Evolutionary conservation across 495 filamentous ascomycete species (phyloP).

Genomic region (Aspergillus avenaceus): DNA sequence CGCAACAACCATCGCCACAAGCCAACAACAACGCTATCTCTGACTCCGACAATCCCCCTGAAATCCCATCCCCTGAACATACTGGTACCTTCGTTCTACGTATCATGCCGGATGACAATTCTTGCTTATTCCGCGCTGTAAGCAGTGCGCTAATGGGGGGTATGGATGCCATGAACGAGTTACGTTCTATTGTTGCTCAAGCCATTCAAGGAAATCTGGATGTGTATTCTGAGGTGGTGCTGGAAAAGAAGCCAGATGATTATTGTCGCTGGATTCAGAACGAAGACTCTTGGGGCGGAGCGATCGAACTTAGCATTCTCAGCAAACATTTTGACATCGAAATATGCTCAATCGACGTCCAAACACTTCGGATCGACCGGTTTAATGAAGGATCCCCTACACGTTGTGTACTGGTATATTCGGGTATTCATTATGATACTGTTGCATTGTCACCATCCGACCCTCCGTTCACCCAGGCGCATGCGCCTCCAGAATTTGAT

Average conservation of each 20-base stretch:
- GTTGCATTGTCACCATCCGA: slow-evolving; percentile 69
- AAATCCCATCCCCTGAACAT: slow-evolving; percentile 59
- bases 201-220: slow-evolving; percentile 70
- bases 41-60: slow-evolving; percentile 59
- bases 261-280: slow-evolving; percentile 86
- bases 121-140: slow-evolving; percentile 89
- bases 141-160: slow-evolving; percentile 69
- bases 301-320: slow-evolving; percentile 82
- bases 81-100: slow-evolving; percentile 71
- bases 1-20: slow-evolving; percentile 15
- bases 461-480: slow-evolving; percentile 51
- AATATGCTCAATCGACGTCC: slow-evolving; percentile 80
- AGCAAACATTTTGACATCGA: slow-evolving; percentile 83
- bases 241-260: slow-evolving; percentile 67
- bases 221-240: slow-evolving; percentile 67
- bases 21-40: slow-evolving; percentile 13
- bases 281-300: slow-evolving; percentile 84
- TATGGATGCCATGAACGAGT: slow-evolving; percentile 67
- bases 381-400: slow-evolving; percentile 74
- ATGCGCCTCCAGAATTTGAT: slow-evolving; percentile 66
- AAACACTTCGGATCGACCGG: slow-evolving; percentile 61
- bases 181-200: slow-evolving; percentile 78
- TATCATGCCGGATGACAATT: slow-evolving; percentile 97
- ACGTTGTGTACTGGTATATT: slow-evolving; percentile 84
- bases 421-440: slow-evolving; percentile 94